These are phyloP conservation scores for Aspergillus neoniger DNA, from an alignment of 2,329 filamentous ascomycete genomes.

Conservation along the genomic window DNA sequence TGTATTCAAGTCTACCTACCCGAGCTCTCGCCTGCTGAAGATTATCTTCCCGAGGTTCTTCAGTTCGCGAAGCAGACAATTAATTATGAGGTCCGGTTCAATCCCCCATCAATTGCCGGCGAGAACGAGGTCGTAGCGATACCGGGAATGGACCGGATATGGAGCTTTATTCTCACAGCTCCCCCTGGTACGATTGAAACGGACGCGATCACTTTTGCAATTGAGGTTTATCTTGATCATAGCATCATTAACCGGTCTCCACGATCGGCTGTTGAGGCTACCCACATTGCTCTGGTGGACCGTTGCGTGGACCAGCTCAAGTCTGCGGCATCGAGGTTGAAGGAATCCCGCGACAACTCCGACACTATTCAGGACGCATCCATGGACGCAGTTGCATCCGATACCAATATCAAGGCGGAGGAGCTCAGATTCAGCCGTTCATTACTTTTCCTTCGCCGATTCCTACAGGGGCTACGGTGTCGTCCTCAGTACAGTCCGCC, in stretches of 20 bases:
- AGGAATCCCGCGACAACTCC: constrained; percentile 42
- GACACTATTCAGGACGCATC: constrained; percentile 52
- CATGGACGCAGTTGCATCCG: constrained; percentile 55
- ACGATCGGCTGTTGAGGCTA: constrained; percentile 53
- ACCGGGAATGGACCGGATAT: constrained; percentile 69
- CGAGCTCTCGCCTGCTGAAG: constrained; percentile 34
- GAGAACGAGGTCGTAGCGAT: constrained; percentile 47
- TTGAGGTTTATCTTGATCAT: constrained; percentile 69
- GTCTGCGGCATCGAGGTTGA: constrained; percentile 61
- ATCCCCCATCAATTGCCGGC: constrained; percentile 50
- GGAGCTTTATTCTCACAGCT: constrained; percentile 75
- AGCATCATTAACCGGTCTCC: constrained; percentile 44
- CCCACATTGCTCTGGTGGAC: constrained; percentile 70
- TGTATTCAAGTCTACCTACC: constrained; percentile 48
- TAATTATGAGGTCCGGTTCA: constrained; percentile 57
- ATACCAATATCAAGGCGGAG: constrained; percentile 53
- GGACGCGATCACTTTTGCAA: constrained; percentile 68
- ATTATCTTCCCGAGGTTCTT: constrained; percentile 44
- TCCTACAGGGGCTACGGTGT: constrained; percentile 58
- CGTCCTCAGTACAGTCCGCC: constrained; percentile 62
- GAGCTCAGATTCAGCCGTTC: constrained; percentile 69
- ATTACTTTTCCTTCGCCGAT: constrained; percentile 66
- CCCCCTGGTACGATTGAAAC: constrained; percentile 66
- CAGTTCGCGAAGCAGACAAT: constrained; percentile 46
- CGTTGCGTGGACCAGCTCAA: constrained; percentile 72